Evolutionary conservation across 345 rosid species (phyloP).

Genomic region (Pugionium dolabratum): DNA sequence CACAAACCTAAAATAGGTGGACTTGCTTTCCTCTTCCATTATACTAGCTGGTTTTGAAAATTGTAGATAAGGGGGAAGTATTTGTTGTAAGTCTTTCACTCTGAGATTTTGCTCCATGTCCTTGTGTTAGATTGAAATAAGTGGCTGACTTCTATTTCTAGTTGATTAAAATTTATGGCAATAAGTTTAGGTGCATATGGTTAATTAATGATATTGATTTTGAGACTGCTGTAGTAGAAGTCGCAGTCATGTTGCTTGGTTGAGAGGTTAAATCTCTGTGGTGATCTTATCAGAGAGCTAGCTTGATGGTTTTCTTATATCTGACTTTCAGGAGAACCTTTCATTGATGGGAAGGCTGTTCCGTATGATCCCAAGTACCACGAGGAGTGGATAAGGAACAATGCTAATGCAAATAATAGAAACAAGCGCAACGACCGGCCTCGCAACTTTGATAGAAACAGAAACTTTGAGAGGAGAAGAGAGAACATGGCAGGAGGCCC

Average conservation of each 20-base stretch:
- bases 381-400: conserved; percentile 97
- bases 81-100: too few relatives aligned
- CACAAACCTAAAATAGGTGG: neutral
- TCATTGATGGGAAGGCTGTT: conserved; percentile 90
- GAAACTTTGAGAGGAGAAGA: conserved; percentile 89
- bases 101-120: neutral
- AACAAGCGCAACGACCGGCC: conserved; percentile 88
- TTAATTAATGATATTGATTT: neutral
- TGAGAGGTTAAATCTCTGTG: conserved; percentile 7
- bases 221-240: neutral
- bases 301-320: neutral
- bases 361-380: conserved; percentile 96
- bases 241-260: neutral
- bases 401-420: conserved; percentile 82
- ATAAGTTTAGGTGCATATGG: neutral
- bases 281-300: neutral
- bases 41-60: neutral
- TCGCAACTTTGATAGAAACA: conserved; percentile 68
- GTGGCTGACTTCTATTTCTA: neutral
- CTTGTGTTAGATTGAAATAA: neutral
- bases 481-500: conserved; percentile 58
- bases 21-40: neutral
- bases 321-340: conserved; percentile 74
- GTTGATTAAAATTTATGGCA: neutral
- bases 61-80: too few relatives aligned